A percentile compares a stretch with the other conserved stretches of the same genome.
These are phyloP conservation scores for Thoreauomyces humboldtii DNA, from an alignment of 192 early-diverging fungal genomes.

Conservation along the genomic window DNA sequence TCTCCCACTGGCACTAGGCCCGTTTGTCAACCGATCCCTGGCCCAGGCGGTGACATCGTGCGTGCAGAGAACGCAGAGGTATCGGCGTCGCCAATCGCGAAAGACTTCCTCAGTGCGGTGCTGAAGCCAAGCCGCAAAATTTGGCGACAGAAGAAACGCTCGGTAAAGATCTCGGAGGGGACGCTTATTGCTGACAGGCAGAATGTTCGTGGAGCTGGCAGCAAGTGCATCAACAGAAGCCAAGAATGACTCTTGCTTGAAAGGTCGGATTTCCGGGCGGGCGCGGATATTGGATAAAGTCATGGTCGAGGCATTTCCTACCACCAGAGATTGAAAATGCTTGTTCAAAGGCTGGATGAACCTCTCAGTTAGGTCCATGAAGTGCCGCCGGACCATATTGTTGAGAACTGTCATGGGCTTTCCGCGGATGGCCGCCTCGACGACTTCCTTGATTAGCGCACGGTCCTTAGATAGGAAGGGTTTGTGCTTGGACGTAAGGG, in stretches of 20 bases:
- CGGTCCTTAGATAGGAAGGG: constrained; percentile 80
- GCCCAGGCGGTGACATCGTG: constrained; percentile 55
- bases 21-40: constrained; percentile 7
- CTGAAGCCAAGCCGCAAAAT: constrained; percentile 95
- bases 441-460: constrained; percentile 72
- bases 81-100: constrained; percentile 73
- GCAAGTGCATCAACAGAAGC: constrained; percentile 57
- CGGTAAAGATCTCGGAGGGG: constrained; percentile 78
- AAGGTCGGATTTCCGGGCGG: constrained; percentile 71
- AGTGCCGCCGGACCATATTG: constrained; percentile 89
- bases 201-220: constrained; percentile 12
- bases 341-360: constrained; percentile 94
- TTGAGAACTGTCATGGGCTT: constrained; percentile 68
- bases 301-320: constrained; percentile 58
- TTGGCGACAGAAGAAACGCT: constrained; percentile 87
- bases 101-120: constrained; percentile 75
- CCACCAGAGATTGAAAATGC: constrained; percentile 86
- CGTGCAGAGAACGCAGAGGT: constrained; percentile 68
- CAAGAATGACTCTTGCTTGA: constrained; percentile 76
- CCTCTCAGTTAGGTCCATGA: constrained; percentile 88
- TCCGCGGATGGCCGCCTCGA: constrained; percentile 69
- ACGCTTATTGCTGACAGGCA: constrained; percentile 51
- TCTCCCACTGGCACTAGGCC: background rate
- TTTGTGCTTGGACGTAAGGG: constrained; percentile 63
- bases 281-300: constrained; percentile 43